Conservation (phyloP, 345 rosid species). For the Zanthoxylum bungeanum region DNA sequence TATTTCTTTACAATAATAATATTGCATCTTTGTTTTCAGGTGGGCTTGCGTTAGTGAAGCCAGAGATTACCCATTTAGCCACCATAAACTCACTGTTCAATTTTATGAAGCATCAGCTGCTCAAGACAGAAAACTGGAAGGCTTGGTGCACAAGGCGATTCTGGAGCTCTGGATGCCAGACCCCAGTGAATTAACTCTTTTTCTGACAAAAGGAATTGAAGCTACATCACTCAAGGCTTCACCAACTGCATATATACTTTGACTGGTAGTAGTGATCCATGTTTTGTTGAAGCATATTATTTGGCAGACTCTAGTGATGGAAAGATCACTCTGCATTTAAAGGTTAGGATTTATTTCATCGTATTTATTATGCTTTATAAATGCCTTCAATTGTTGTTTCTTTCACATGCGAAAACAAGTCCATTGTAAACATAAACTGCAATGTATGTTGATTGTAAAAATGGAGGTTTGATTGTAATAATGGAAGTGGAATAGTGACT, state of each 20-base stretch:
- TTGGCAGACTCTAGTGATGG: conserved; percentile 97
- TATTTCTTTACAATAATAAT: too few relatives aligned
- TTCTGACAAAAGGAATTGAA: conserved; percentile 77
- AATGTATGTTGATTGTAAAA: background rate
- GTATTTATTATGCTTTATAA: background rate
- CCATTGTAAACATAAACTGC: background rate
- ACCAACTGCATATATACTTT: conserved; percentile 74
- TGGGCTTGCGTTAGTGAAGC: conserved; percentile 98
- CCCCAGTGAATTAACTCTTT: conserved; percentile 77
- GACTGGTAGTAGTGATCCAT: conserved; percentile 97
- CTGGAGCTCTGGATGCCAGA: conserved; percentile 98
- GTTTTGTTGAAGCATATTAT: conserved; percentile 93
- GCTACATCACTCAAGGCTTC: conserved; percentile 70
- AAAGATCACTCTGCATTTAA: conserved; percentile 82
- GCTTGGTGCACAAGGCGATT: conserved; percentile 92
- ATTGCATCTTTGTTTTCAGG: conserved; percentile 40
- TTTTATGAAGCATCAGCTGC: conserved; percentile 98
- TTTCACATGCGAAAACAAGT: background rate
- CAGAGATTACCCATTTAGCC: conserved; percentile 99
- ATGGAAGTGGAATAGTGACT: background rate
- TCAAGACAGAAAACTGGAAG: conserved; percentile 96
- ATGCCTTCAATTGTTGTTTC: background rate
- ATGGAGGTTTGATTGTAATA: background rate
- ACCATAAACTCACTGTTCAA: conserved; percentile 96
- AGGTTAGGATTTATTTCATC: conserved; percentile 43